Evolutionary conservation across 768 basidiomycete genomes (phyloP).

Genomic region (Sistotremastrum suecicum): DNA sequence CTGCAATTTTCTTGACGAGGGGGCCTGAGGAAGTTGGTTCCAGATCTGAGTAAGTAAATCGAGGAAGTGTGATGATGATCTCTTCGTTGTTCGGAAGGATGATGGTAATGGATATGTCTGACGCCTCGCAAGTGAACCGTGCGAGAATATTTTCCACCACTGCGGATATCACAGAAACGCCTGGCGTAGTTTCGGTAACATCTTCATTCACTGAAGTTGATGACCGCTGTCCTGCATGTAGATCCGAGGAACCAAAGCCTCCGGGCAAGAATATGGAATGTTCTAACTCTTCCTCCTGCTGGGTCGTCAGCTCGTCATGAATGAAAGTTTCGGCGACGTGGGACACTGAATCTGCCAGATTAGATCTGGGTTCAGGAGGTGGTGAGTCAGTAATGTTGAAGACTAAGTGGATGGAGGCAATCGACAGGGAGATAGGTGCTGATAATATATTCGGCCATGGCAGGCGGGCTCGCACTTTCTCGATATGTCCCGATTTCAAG

Average conservation of each 20-base stretch:
- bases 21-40: no score
- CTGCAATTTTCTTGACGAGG: no score
- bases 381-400: slow-evolving; percentile 24
- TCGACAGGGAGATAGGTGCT: slow-evolving; percentile 53
- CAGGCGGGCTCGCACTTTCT: slow-evolving; percentile 61
- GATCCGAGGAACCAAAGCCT: slow-evolving; percentile 9
- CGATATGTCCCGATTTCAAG: slow-evolving; percentile 58
- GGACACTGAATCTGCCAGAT: slow-evolving; percentile 65
- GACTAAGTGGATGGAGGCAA: slow-evolving; percentile 56
- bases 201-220: no score
- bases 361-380: slow-evolving; percentile 14
- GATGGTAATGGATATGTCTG: slow-evolving; percentile 8
- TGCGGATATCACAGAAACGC: slow-evolving; percentile 14
- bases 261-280: slow-evolving; percentile 30
- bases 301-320: slow-evolving; percentile 60
- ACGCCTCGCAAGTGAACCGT: slow-evolving; percentile 11
- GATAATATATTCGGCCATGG: slow-evolving; percentile 79
- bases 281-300: slow-evolving; percentile 36
- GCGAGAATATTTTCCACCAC: slow-evolving; percentile 15
- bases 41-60: slow-evolving; percentile 1
- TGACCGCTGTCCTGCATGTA: not conserved
- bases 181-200: not conserved
- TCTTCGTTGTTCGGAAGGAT: slow-evolving; percentile 9
- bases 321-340: slow-evolving; percentile 81
- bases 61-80: slow-evolving; percentile 6